Conservation (phyloP, 768 basidiomycete genomes). For the Podaxis mareebaensis region DNA sequence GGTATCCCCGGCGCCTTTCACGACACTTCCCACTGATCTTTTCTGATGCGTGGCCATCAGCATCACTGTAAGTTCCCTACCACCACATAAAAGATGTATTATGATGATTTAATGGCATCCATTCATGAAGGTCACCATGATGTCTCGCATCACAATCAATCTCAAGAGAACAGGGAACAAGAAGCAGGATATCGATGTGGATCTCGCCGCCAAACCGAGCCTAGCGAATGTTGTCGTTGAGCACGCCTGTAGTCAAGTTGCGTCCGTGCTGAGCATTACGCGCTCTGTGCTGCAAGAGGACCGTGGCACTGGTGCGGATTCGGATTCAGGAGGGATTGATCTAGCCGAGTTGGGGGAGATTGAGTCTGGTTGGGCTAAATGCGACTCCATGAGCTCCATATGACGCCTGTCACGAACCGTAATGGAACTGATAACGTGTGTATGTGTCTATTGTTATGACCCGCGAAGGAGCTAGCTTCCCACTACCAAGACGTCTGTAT, state of each 20-base stretch:
- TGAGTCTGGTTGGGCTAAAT: neutral
- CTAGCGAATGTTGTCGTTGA: neutral
- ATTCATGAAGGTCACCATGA: constrained; percentile 54
- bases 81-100: neutral
- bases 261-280: neutral
- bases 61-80: constrained; percentile 4
- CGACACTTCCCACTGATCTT: neutral
- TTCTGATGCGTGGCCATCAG: neutral
- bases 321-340: neutral
- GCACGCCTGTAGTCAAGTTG: neutral
- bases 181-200: constrained; percentile 14
- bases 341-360: neutral
- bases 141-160: constrained; percentile 68
- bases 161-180: constrained; percentile 44
- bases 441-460: neutral
- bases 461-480: neutral
- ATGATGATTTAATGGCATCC: neutral
- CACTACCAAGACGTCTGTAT: neutral
- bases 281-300: neutral
- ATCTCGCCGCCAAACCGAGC: neutral
- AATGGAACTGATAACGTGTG: neutral
- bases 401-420: neutral
- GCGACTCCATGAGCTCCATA: neutral
- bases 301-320: neutral
- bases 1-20: neutral